Conservation (phyloP, 441 rosid species). For the Bruguiera hainesii region DNA sequence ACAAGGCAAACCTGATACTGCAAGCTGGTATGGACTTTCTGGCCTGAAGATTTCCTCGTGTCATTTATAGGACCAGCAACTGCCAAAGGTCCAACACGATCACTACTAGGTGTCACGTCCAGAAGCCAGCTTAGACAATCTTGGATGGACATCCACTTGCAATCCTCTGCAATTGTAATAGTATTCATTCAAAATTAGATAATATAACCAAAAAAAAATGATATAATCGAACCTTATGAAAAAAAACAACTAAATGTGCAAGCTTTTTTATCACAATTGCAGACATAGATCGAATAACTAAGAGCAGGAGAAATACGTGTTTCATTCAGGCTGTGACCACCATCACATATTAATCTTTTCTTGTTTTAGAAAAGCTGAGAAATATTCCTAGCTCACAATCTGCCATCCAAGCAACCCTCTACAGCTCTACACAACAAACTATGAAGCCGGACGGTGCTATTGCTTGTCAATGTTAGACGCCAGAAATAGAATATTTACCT, state of each 20-base stretch:
- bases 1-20: constrained; percentile 54
- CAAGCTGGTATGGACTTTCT: constrained; percentile 39
- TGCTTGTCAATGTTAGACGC: not conserved
- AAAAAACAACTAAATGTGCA: not conserved
- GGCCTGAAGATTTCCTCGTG: constrained; percentile 28
- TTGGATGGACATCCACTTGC: constrained; percentile 65
- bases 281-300: not conserved
- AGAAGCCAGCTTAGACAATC: constrained; percentile 51
- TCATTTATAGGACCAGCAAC: constrained; percentile 52
- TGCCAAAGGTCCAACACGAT: constrained; percentile 62
- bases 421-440: too few species aligned
- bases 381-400: too few species aligned
- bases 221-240: not conserved
- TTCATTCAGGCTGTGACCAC: not conserved
- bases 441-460: not conserved
- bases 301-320: not conserved
- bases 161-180: constrained; percentile 39
- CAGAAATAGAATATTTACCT: not conserved
- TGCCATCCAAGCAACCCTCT: too few species aligned
- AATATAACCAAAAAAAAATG: not conserved
- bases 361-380: not conserved
- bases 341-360: not conserved
- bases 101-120: constrained; percentile 49
- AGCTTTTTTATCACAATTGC: not conserved
- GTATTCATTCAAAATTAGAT: constrained; percentile 5